phyloP scores from a whole-genome alignment of 2,329 filamentous ascomycete genomes.

The Didymella glomerata region DNA sequence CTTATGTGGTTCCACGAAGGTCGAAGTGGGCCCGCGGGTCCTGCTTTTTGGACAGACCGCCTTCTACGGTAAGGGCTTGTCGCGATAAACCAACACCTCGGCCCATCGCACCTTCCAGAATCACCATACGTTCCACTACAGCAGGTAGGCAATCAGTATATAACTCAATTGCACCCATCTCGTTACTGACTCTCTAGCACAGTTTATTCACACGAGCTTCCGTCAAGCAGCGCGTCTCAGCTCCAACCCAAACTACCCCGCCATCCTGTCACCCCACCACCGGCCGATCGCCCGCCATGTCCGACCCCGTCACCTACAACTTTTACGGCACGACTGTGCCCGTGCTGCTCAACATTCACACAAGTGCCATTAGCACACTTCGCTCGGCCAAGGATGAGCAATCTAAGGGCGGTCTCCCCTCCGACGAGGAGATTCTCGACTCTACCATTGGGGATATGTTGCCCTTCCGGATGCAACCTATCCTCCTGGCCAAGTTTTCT shows the following conservation, averaged over 20 bases:
- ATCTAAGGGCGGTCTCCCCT: slow-evolving; percentile 22
- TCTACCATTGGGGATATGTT: slow-evolving; percentile 30
- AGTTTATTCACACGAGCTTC: not conserved
- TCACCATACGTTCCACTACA: not conserved
- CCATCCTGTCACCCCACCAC: slow-evolving; percentile 3
- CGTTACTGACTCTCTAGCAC: not conserved
- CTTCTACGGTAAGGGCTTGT: not conserved
- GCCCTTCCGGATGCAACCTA: slow-evolving; percentile 33
- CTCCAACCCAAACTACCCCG: not conserved
- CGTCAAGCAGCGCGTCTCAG: not conserved
- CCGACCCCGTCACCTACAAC: slow-evolving; percentile 26
- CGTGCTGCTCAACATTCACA: slow-evolving; percentile 19
- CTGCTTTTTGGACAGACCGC: slow-evolving; percentile 2
- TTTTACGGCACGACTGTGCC: slow-evolving; percentile 33
- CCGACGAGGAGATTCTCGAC: slow-evolving; percentile 32
- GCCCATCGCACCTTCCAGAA: slow-evolving; percentile 10
- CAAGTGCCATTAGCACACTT: slow-evolving; percentile 28
- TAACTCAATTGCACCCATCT: not conserved
- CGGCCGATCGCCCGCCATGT: slow-evolving; percentile 25
- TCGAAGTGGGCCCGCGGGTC: not conserved
- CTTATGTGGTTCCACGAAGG: not conserved
- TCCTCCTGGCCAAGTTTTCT: slow-evolving; percentile 28
- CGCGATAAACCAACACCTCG: not conserved
- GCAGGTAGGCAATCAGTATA: not conserved
- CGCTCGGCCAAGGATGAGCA: slow-evolving; percentile 29